Base-by-base conservation (phyloP, 2,329 filamentous ascomycete species). In the Sporothrix globosa region DNA sequence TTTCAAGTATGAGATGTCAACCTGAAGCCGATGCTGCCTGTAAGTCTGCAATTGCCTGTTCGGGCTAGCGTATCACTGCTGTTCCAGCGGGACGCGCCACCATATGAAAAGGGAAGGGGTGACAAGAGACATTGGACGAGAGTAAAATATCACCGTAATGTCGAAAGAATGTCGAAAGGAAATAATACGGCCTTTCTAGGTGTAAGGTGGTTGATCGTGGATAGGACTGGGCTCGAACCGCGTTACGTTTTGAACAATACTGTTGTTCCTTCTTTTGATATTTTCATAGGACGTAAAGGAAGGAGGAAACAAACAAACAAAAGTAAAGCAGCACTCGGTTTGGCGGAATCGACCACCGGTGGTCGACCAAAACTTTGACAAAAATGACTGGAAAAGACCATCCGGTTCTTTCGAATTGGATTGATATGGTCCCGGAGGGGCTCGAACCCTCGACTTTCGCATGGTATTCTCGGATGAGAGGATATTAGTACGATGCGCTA, bases 401-500 rank as follows among this genome's bases (percentile, higher is more conserved):
- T 46, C n/a, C 21, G 41, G 46, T 63, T 63, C 58, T 30, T 46
- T 46, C 39, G 58, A 63, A 63, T 14, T 27, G 14, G 58, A 46
- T 24, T 44, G 14, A 24, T 14, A 44, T 63, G 58, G 58, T 63
- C 58, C 58, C 58, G 58, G 58, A 63, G 58, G 58, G 58, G 58
- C 58, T 63, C 58, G 58, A 63, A 63, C 58, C 58, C 58, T 63
- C 58, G 58, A 63, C 58, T 63, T 63, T 63, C 58, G 58, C 58
- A 63, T 63, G 58, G 58, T 63, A 63, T 63, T 63, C 58, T 63
- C 58, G 41, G 58, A 63, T 19, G 58, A 46, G 58, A 63, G 58
- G 58, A 63, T 63, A 63, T 63, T 63, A 63, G 58, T 63, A 63
- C 58, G 58, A 63, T 63, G 58, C 58, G 58, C 58, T 63, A 63